Conservation (phyloP, 2,329 filamentous ascomycete genomes). For the Fusarium liriodendri region DNA sequence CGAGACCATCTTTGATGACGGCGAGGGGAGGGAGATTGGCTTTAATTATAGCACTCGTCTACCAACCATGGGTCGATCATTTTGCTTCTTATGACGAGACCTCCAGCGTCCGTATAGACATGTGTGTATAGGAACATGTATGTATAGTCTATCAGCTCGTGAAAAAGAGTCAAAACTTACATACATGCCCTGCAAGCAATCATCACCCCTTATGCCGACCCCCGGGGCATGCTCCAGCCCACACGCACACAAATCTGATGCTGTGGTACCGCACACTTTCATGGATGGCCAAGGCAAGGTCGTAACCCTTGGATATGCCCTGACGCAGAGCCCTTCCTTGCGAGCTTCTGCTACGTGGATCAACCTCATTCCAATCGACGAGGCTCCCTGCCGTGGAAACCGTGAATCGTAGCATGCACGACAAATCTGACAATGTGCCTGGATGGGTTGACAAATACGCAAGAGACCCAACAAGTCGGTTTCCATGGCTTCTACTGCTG, state of each 20-base stretch:
- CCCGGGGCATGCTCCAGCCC: conserved; percentile 4
- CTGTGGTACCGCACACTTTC: conserved; percentile 7
- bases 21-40: conserved; percentile 24
- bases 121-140: background rate
- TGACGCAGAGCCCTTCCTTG: conserved; percentile 9
- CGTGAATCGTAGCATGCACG: conserved; percentile 7
- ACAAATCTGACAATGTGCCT: background rate
- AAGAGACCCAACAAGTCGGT: background rate
- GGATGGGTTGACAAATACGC: background rate
- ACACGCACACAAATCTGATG: conserved; percentile 7
- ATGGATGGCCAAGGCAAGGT: conserved; percentile 10
- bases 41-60: conserved; percentile 14
- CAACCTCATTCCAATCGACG: conserved; percentile 31
- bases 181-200: conserved; percentile 5
- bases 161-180: conserved; percentile 2
- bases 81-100: background rate
- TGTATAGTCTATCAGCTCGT: background rate
- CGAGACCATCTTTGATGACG: conserved; percentile 20
- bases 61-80: conserved; percentile 9
- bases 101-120: background rate
- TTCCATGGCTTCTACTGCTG: background rate
- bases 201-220: conserved; percentile 26
- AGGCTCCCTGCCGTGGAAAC: conserved; percentile 13
- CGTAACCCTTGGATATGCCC: conserved; percentile 11
- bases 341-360: conserved; percentile 25